Evolutionary conservation across 306 rosid genomes (phyloP).

Genomic region (Ziziphus jujuba): DNA sequence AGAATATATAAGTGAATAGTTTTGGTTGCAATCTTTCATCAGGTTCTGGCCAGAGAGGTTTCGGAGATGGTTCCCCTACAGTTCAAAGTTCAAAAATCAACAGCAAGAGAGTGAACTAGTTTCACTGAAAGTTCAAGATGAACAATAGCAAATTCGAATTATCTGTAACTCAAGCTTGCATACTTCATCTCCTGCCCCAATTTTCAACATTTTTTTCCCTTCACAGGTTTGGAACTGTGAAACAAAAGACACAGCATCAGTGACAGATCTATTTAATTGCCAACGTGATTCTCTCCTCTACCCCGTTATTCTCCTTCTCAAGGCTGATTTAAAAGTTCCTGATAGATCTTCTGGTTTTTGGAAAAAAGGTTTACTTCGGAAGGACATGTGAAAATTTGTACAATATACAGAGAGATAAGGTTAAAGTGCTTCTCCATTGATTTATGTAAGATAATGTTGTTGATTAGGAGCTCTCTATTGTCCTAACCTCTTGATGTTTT

Average conservation of each 20-base stretch:
- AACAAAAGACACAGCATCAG: slow-evolving; percentile 3
- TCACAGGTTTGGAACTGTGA: slow-evolving; percentile 18
- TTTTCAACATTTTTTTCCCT: slow-evolving; percentile 18
- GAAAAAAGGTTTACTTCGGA: background rate
- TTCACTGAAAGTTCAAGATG: slow-evolving; percentile 54
- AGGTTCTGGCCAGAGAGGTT: slow-evolving; percentile 90
- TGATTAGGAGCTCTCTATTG: no score
- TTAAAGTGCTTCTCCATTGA: no score
- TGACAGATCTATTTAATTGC: slow-evolving; percentile 17
- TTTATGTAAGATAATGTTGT: no score
- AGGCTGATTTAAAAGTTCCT: slow-evolving; percentile 5
- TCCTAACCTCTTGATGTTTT: no score
- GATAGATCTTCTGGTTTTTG: background rate
- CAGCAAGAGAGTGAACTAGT: slow-evolving; percentile 78
- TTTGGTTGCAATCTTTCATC: slow-evolving; percentile 16
- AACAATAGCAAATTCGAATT: slow-evolving; percentile 33
- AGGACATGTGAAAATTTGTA: no score
- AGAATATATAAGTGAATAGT: slow-evolving; percentile 8
- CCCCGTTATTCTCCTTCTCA: background rate
- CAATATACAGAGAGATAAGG: no score
- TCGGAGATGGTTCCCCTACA: slow-evolving; percentile 69
- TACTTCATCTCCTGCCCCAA: background rate
- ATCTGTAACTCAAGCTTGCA: slow-evolving; percentile 22
- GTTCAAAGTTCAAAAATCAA: slow-evolving; percentile 59
- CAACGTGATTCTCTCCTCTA: slow-evolving; percentile 11